Percentiles rank a stretch among this genome's conserved stretches.
phyloP scores from a whole-genome alignment of 208 protist genomes.

The Acanthamoeba castellanii region DNA sequence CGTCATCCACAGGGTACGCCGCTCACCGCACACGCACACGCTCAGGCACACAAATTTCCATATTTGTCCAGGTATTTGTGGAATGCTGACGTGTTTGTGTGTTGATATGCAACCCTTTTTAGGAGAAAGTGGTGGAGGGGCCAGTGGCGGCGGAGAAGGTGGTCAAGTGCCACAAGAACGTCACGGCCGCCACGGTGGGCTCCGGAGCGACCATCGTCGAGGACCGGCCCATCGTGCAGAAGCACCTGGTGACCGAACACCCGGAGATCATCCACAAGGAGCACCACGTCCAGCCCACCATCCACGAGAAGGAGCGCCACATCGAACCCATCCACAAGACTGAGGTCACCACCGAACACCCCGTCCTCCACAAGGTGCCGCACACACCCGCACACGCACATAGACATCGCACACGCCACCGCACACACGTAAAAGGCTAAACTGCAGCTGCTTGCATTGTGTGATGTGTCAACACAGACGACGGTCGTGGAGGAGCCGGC shows the following conservation, averaged over 20 bases:
- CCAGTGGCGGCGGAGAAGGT: not conserved
- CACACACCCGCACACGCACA: not conserved
- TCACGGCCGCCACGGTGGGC: not conserved
- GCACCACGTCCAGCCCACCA: slow-evolving; percentile 24
- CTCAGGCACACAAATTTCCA: not conserved
- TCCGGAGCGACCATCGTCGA: not conserved
- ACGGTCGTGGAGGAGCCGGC: slow-evolving; percentile 14
- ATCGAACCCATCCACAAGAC: slow-evolving; percentile 20
- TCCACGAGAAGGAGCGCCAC: slow-evolving; percentile 40
- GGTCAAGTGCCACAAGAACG: slow-evolving; percentile 2
- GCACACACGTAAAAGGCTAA: not conserved
- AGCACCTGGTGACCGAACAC: slow-evolving; percentile 3
- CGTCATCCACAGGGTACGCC: not conserved
- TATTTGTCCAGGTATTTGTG: not conserved
- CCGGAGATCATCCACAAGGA: slow-evolving; percentile 21
- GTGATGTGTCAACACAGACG: not conserved
- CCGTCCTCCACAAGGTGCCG: not conserved
- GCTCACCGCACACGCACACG: not conserved
- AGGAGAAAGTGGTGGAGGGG: not conserved
- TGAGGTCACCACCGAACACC: slow-evolving; percentile 24
- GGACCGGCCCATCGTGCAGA: slow-evolving; percentile 10
- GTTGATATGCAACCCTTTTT: not conserved
- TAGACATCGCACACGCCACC: no score
- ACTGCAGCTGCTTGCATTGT: not conserved
- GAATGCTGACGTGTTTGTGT: not conserved